Evolutionary conservation across 176 grass and related monocot species (phyloP).

Genomic region (Phoenix dactylifera): DNA sequence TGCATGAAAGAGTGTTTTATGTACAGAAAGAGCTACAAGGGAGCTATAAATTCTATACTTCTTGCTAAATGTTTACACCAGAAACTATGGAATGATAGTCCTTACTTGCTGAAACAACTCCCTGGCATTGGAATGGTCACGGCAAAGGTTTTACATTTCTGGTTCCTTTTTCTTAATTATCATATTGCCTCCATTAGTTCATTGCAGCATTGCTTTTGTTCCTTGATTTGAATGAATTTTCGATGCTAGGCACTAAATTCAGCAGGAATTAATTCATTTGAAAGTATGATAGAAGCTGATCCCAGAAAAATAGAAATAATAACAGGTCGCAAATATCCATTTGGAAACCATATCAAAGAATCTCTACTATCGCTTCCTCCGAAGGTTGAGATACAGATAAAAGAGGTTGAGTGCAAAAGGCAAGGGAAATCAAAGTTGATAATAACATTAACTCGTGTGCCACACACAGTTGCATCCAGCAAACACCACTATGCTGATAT

Average conservation of each 20-base stretch:
- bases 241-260: conserved; percentile 52
- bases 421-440: conserved; percentile 52
- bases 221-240: conserved; percentile 1
- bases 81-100: conserved; percentile 81
- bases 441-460: conserved; percentile 49
- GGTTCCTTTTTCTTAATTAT: conserved; percentile 10
- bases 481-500: conserved; percentile 71
- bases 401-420: conserved; percentile 45
- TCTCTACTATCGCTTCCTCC: conserved; percentile 60
- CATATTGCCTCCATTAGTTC: too few species aligned
- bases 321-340: conserved; percentile 87
- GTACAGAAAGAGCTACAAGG: conserved; percentile 79
- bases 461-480: conserved; percentile 37
- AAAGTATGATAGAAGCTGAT: conserved; percentile 61
- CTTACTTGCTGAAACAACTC: conserved; percentile 79
- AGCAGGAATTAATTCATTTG: conserved; percentile 66
- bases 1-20: conserved; percentile 93
- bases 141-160: conserved; percentile 53
- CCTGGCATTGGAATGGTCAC: conserved; percentile 95
- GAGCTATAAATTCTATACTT: conserved; percentile 61
- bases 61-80: conserved; percentile 75
- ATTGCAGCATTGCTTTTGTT: too few species aligned
- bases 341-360: conserved; percentile 77
- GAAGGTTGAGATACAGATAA: conserved; percentile 69
- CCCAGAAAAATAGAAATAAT: conserved; percentile 82